A percentile compares a stretch with the other conserved stretches of the same genome.
phyloP scores from a whole-genome alignment of 495 filamentous ascomycete genomes.

The Neurospora sublineolata region DNA sequence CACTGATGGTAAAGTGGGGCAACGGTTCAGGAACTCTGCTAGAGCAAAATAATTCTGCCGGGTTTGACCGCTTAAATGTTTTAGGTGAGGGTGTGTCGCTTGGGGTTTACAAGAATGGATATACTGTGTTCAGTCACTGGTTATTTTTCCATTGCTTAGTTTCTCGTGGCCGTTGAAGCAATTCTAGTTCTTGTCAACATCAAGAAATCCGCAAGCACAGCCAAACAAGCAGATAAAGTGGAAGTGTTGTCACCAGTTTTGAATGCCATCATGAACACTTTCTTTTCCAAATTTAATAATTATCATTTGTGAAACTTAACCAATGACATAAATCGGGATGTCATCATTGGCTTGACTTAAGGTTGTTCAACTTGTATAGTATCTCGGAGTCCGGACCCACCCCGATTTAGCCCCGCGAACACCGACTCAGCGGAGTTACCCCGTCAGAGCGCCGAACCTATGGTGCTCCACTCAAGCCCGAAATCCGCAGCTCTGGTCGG shows the following conservation, averaged over 20 bases:
- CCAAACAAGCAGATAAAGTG: no score
- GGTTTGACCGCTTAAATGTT: neutral
- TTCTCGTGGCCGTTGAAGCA: no score
- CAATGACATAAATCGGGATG: neutral
- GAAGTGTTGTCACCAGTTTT: no score
- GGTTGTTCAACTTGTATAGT: neutral
- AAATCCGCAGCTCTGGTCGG: neutral
- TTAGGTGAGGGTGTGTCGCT: neutral
- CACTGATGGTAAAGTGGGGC: neutral
- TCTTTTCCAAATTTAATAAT: no score
- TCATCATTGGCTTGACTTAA: neutral
- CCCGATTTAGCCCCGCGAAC: neutral
- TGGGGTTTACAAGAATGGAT: no score
- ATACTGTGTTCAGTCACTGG: no score
- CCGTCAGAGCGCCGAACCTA: neutral
- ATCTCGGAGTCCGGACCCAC: neutral
- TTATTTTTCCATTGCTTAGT: no score
- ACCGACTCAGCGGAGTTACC: neutral
- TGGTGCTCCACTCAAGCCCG: neutral
- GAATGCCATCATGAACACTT: no score
- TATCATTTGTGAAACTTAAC: neutral
- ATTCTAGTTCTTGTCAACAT: no score
- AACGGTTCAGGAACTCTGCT: neutral
- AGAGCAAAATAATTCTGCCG: neutral
- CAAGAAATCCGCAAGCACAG: no score